Conservation (phyloP, 306 rosid species). For the Ormosia emarginata region DNA sequence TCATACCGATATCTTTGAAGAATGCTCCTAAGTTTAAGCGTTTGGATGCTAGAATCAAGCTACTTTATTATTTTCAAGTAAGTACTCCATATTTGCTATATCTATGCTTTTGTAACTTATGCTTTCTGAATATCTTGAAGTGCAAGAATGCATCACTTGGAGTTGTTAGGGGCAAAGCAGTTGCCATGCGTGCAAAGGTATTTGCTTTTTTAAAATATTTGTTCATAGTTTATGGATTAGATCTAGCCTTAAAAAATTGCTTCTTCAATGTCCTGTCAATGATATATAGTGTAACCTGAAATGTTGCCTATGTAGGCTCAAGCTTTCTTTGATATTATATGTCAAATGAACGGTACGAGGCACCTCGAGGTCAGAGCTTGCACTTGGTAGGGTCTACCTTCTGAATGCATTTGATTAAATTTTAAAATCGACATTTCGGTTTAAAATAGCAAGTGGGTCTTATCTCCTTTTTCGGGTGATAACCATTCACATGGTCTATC, state of each 20-base stretch:
- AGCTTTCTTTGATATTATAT: no score
- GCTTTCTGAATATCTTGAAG: constrained; percentile 45
- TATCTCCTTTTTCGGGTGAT: no score
- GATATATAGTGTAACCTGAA: neutral
- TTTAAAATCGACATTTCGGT: no score
- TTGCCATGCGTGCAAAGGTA: constrained; percentile 97
- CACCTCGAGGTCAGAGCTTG: no score
- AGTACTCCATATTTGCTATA: neutral
- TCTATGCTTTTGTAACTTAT: constrained; percentile 3
- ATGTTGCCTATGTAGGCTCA: constrained; percentile 56
- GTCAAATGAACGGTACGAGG: no score
- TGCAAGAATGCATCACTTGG: constrained; percentile 98
- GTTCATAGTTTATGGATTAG: neutral
- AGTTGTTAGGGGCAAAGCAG: constrained; percentile 98
- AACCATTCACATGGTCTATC: no score
- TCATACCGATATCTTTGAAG: constrained; percentile 98
- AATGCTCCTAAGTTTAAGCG: constrained; percentile 99
- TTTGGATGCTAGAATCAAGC: constrained; percentile 95
- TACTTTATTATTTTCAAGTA: constrained; percentile 16
- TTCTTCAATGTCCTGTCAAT: neutral
- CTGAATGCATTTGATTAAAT: no score
- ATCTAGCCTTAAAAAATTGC: neutral
- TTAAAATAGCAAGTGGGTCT: no score
- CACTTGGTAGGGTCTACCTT: no score
- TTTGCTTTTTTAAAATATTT: neutral